Evolutionary conservation across 441 rosid genomes (phyloP).

Genomic region (Erodium trifolium): DNA sequence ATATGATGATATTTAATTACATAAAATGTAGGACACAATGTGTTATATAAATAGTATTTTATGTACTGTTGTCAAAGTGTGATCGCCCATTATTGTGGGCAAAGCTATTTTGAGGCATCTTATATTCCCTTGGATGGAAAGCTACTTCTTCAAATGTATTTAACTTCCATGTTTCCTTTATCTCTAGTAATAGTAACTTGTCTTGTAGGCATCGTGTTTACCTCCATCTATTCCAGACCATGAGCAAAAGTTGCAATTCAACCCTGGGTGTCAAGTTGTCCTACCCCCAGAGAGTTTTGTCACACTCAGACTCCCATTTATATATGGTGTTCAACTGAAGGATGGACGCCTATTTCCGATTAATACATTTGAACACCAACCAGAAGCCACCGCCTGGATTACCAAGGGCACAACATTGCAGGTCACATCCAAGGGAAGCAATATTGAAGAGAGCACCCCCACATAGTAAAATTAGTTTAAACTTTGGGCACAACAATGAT

Average conservation of each 20-base stretch:
- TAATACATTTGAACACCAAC: constrained; percentile 50
- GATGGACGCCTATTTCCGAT: constrained; percentile 48
- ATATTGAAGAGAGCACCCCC: constrained; percentile 25
- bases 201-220: constrained; percentile 52
- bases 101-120: background rate
- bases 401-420: constrained; percentile 50
- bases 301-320: constrained; percentile 60
- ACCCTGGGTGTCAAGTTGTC: constrained; percentile 58
- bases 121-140: background rate
- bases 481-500: constrained; percentile 18
- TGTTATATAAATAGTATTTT: background rate
- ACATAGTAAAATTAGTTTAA: constrained; percentile 22
- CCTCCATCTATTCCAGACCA: constrained; percentile 37
- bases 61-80: background rate
- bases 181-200: background rate
- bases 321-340: constrained; percentile 59
- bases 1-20: no score
- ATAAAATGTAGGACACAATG: background rate
- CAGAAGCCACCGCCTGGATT: constrained; percentile 79
- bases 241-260: constrained; percentile 49
- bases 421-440: constrained; percentile 46
- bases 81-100: background rate
- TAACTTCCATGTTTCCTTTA: background rate
- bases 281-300: constrained; percentile 83
- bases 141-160: no score